Base-by-base conservation (phyloP, 371 early-diverging fungal species). In the Sporodiniella umbellata region DNA sequence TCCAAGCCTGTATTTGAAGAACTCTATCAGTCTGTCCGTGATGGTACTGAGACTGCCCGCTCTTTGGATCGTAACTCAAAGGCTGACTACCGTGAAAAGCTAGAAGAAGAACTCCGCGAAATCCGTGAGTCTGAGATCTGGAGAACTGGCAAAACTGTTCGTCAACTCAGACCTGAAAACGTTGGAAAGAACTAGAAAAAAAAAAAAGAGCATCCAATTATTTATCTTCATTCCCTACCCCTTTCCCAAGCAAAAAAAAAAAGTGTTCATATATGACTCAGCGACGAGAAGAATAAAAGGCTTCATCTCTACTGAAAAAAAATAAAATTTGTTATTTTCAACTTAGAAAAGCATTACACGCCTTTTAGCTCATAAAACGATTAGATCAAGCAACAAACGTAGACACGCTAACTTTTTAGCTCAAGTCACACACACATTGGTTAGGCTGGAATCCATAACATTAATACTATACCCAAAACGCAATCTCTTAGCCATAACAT, bases 1-100 rank as follows among this genome's bases (percentile, higher is more conserved):
- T 84, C 92, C 69, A 92, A 91, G 85, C 98, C 98, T 44, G 90
- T 97, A 50, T 95, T 95, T 72, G 88, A 95, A 70, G 69, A 87
- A 51, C 75, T 97, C 52, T 97, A 97, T 78, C 81, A 81, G 55
- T 75, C 86, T 23, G 96, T 96, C 56, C 85, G 81, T 57, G 83
- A 93, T 69, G 96, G 98, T 51, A 73, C 81, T 49, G 98, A 97
- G 75, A 91, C 94, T 64, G 82, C 89, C 54, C 83, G 95, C 35
- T 84, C 91, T 46, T 76, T 97, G 53, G 85, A 84, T 60, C 89
- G 90, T 79, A 95, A 94, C 89, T 88, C 90, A 39, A 68, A 85
- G 38, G 72, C 92, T 38, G 88, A 94, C 74, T 96, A 96, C 90
- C 89, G 95, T 61, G 88, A 90, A 71, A 80, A 86, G 51, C 81